Evolutionary conservation across 2,329 filamentous ascomycete species (phyloP).

Genomic region (Cladosporium sp.): DNA sequence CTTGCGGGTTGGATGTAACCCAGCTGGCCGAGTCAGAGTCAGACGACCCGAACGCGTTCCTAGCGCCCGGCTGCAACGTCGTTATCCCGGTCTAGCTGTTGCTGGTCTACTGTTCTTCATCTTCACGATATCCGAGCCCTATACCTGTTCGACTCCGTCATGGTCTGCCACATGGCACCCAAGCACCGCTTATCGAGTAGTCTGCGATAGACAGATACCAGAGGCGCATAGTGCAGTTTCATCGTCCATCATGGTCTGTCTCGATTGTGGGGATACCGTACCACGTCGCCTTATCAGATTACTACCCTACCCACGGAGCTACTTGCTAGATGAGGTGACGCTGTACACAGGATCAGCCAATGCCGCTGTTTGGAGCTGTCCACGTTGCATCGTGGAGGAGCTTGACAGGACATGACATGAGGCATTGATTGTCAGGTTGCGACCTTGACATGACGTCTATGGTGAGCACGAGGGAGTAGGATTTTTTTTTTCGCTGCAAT

Average conservation of each 20-base stretch:
- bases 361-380: constrained; percentile 3
- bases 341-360: constrained; percentile 13
- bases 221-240: constrained; percentile 6
- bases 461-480: background rate
- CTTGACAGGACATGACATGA: background rate
- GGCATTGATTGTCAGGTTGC: background rate
- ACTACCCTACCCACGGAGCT: constrained; percentile 16
- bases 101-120: constrained; percentile 1
- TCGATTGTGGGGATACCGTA: constrained; percentile 6
- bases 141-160: background rate
- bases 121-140: constrained; percentile 1
- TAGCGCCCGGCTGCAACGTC: constrained; percentile 17
- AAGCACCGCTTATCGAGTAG: background rate
- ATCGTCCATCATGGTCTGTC: constrained; percentile 5
- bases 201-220: constrained; percentile 2
- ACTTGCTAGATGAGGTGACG: constrained; percentile 4
- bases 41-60: background rate
- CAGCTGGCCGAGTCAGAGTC: background rate
- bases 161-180: constrained; percentile 3
- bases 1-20: constrained; percentile 16
- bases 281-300: constrained; percentile 1
- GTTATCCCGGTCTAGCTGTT: background rate
- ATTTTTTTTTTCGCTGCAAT: background rate
- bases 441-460: constrained; percentile 11
- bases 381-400: constrained; percentile 18